Evolutionary conservation across 1,139 yeast species (phyloP).

Genomic region (Pichia sp.): DNA sequence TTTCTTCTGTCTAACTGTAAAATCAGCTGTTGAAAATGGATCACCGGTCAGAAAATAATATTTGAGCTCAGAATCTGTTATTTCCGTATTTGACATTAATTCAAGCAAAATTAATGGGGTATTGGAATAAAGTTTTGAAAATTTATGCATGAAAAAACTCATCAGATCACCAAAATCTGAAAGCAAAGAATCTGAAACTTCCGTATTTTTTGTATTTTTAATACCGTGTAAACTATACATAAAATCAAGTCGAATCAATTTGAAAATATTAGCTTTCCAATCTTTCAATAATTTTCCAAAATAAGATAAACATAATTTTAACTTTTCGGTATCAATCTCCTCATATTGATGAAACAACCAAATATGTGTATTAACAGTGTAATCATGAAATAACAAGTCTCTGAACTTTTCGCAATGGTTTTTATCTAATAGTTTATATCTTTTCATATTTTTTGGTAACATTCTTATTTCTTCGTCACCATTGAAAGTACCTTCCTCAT

Average conservation of each 20-base stretch:
- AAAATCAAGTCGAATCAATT: conserved; percentile 70
- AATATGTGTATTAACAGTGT: conserved; percentile 27
- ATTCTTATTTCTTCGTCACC: conserved; percentile 12
- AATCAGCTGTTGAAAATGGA: conserved; percentile 6
- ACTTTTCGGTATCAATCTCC: conserved; percentile 55
- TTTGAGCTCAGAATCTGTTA: conserved; percentile 30
- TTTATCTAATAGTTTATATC: conserved; percentile 25
- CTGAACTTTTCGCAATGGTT: conserved; percentile 28
- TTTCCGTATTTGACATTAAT: conserved; percentile 55
- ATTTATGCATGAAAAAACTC: conserved; percentile 57
- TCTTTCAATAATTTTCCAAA: conserved; percentile 68
- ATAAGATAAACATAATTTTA: conserved; percentile 61
- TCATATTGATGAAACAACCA: conserved; percentile 42
- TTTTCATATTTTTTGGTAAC: conserved; percentile 8
- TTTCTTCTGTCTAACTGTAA: conserved; percentile 7
- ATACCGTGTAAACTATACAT: conserved; percentile 49
- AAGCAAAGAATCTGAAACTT: conserved; percentile 28
- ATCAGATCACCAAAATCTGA: conserved; percentile 62
- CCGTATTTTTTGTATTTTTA: conserved; percentile 27
- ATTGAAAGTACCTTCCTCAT: conserved; percentile 5
- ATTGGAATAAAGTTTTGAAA: conserved; percentile 44
- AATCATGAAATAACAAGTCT: conserved; percentile 23
- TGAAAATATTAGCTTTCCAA: conserved; percentile 52
- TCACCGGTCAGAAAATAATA: conserved; percentile 48
- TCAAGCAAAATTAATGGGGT: conserved; percentile 52